Base-by-base conservation (phyloP, 106 monocot genomes). In the Phalaenopsis equestris region DNA sequence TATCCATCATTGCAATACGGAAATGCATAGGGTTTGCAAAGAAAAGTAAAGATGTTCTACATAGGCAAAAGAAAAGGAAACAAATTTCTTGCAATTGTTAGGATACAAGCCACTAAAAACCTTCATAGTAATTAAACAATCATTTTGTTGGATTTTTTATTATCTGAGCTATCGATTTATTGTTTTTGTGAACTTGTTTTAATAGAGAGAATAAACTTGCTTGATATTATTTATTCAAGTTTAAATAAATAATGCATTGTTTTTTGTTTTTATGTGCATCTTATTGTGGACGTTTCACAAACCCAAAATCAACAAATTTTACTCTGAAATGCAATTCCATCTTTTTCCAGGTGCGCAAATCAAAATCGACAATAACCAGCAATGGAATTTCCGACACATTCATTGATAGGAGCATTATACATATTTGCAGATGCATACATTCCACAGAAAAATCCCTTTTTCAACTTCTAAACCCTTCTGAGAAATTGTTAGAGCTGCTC, bases 361-460 rank as follows among this genome's bases (percentile, higher is more conserved):
- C 47, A 80, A 82, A 84, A 76, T 65, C 56, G 41, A 21, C 75
- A 21, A n/a, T 41, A 65, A 0, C 56, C 68, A 75, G 46, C 76
- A 49, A 64, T 48, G 79, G 38, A 45, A 84, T 92, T 18, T 78
- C 94, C 12, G 75, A 81, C 41, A 15, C 80, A 72, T 55, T 80
- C 14, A 42, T 88, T 14, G 79, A 78, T 52, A 78, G 86, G 42
- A 72, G 85, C 23, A 93, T 91, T 77, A 79, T 23, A 80, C 61
- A 83, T 80, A 37, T 87, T 75, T 91, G 89, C 79, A 75, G 80
- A 58, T 84, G 82, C 77, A 55, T 95, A 67, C 84, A 87, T 75
- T 79, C 72, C 61, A 74, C 86, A 72, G 80, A 75, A 75, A 87
- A 89, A 80, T 77, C 73, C 57, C 30, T 85, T 55, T 5, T 79